These are phyloP conservation scores for Wickerhamomyces sp. DNA, from an alignment of 1,139 yeast species.

Conservation along the genomic window DNA sequence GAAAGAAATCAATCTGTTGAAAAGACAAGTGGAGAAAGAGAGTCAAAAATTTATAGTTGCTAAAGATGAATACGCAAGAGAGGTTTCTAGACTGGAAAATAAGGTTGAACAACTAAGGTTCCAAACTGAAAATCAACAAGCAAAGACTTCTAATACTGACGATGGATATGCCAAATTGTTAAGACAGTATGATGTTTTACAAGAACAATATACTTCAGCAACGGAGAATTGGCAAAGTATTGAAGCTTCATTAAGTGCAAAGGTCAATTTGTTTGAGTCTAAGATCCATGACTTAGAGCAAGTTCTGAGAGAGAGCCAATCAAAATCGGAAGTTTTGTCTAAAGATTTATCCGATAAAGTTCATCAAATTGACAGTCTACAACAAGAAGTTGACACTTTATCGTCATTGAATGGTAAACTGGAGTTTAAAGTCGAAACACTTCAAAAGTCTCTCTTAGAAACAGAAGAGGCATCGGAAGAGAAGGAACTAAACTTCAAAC, in stretches of 20 bases:
- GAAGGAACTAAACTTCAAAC: conserved; percentile 12
- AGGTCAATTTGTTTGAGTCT: conserved; percentile 41
- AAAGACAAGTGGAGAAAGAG: conserved; percentile 27
- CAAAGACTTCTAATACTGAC: conserved; percentile 22
- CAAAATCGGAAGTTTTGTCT: conserved; percentile 16
- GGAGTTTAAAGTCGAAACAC: conserved; percentile 7
- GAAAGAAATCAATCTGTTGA: conserved; percentile 24
- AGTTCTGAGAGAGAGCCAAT: conserved; percentile 9
- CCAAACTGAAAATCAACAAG: conserved; percentile 34
- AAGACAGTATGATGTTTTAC: conserved; percentile 48
- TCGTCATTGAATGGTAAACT: conserved; percentile 16
- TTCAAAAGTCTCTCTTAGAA: conserved; percentile 22
- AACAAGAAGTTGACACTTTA: conserved; percentile 13
- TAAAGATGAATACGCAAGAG: conserved; percentile 39
- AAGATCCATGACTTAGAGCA: conserved; percentile 7
- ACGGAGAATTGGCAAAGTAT: conserved; percentile 65
- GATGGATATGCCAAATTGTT: conserved; percentile 28
- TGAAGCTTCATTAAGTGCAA: conserved; percentile 48
- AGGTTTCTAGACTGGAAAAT: conserved; percentile 38
- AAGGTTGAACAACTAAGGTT: conserved; percentile 38
- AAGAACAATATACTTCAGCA: conserved; percentile 66
- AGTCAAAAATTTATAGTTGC: conserved; percentile 20
- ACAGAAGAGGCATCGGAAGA: conserved; percentile 25
- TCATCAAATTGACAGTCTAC: conserved; percentile 15
- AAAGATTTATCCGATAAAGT: conserved; percentile 22